Conservation (phyloP, 2,329 filamentous ascomycete genomes). For the Rhinocladiella mackenziei region DNA sequence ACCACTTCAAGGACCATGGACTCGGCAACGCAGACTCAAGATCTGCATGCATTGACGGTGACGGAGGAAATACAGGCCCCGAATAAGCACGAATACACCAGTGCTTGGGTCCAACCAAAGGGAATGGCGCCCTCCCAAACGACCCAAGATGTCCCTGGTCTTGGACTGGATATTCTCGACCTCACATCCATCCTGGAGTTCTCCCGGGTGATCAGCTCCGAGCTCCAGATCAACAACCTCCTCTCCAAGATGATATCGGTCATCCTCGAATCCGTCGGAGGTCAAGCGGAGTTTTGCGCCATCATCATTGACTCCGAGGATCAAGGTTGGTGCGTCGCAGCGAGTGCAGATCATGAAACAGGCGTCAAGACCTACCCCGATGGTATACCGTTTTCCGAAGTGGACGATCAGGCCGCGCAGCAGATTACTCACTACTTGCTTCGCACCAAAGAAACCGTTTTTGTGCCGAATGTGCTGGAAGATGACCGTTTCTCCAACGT, state of each 20-base stretch:
- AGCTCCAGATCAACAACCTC: slow-evolving; percentile 60
- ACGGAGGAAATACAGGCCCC: slow-evolving; percentile 35
- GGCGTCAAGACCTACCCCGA: slow-evolving; percentile 52
- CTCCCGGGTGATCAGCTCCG: slow-evolving; percentile 62
- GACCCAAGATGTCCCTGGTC: slow-evolving; percentile 27
- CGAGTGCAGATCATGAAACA: slow-evolving; percentile 55
- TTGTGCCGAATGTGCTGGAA: slow-evolving; percentile 60
- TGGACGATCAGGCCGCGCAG: slow-evolving; percentile 56
- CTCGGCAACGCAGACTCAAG: slow-evolving; percentile 54
- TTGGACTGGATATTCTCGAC: slow-evolving; percentile 59
- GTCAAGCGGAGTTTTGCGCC: slow-evolving; percentile 54
- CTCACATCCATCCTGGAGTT: slow-evolving; percentile 61
- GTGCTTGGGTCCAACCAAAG: slow-evolving; percentile 27
- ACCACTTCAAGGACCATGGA: slow-evolving; percentile 51
- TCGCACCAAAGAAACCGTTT: slow-evolving; percentile 60
- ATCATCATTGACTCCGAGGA: slow-evolving; percentile 59
- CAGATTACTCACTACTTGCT: slow-evolving; percentile 61
- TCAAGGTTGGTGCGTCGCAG: slow-evolving; percentile 57
- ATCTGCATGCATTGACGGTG: slow-evolving; percentile 31
- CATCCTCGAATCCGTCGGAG: slow-evolving; percentile 60
- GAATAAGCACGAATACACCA: slow-evolving; percentile 30
- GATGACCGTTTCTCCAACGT: slow-evolving; percentile 64
- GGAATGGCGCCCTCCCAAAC: slow-evolving; percentile 11
- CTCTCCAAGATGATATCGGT: slow-evolving; percentile 62
- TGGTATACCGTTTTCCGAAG: slow-evolving; percentile 55